phyloP scores from a whole-genome alignment of 495 filamentous ascomycete species.

The Penicillium paxilli region DNA sequence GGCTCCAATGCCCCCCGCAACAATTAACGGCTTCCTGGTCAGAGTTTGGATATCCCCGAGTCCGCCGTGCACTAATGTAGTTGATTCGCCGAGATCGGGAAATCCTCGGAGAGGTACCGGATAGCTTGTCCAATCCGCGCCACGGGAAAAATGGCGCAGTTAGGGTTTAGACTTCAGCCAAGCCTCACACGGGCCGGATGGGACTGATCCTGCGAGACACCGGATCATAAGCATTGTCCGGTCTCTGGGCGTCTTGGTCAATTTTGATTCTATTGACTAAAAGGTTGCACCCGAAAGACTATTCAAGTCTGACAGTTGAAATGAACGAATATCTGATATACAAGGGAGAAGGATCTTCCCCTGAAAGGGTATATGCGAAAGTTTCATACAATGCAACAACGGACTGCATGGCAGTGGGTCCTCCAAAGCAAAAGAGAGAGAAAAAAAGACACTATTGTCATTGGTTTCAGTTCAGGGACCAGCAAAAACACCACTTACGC shows the following conservation, averaged over 20 bases:
- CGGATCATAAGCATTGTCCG: too few species aligned
- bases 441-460: too few species aligned
- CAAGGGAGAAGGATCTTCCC: too few species aligned
- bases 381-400: background rate
- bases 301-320: background rate
- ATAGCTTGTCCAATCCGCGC: slow-evolving; percentile 15
- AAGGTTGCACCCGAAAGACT: too few species aligned
- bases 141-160: slow-evolving; percentile 22
- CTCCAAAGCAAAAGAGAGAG: background rate
- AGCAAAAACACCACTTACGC: background rate
- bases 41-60: background rate
- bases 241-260: too few species aligned
- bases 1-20: background rate
- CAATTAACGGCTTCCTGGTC: background rate
- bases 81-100: slow-evolving; percentile 14
- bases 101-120: slow-evolving; percentile 19
- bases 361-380: too few species aligned
- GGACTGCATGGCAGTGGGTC: background rate
- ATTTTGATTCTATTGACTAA: too few species aligned
- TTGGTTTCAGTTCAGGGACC: background rate
- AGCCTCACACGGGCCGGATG: slow-evolving; percentile 12
- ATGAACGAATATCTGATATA: too few species aligned
- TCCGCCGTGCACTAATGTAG: background rate
- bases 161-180: slow-evolving; percentile 6
- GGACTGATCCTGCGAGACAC: background rate